These are phyloP conservation scores for Boechera retrofracta DNA, from an alignment of 345 rosid genomes.

Conservation along the genomic window DNA sequence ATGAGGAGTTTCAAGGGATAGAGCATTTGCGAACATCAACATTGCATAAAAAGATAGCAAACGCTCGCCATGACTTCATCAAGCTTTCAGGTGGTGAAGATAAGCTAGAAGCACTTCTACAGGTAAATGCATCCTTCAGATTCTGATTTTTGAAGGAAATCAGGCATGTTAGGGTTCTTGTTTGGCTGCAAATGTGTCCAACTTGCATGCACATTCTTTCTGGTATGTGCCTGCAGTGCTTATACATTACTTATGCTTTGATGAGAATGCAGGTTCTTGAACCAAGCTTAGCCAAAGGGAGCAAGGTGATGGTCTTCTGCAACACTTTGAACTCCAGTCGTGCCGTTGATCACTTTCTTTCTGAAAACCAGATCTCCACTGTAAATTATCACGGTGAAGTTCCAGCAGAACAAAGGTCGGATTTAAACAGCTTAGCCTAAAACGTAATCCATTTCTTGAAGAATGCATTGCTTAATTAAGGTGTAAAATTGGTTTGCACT, in stretches of 20 bases:
- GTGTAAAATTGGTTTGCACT: slow-evolving; percentile 1
- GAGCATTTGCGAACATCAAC: slow-evolving; percentile 88
- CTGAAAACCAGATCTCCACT: slow-evolving; percentile 76
- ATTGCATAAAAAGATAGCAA: slow-evolving; percentile 86
- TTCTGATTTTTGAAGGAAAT: slow-evolving; percentile 8
- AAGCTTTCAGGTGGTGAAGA: slow-evolving; percentile 89
- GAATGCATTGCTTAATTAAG: neutral
- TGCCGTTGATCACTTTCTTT: slow-evolving; percentile 89
- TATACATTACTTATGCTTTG: slow-evolving; percentile 28
- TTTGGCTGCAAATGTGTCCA: slow-evolving; percentile 2
- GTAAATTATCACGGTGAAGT: slow-evolving; percentile 97
- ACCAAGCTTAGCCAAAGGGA: slow-evolving; percentile 93
- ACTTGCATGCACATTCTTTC: slow-evolving; percentile 7
- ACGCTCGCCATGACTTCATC: slow-evolving; percentile 91
- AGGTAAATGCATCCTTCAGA: slow-evolving; percentile 54
- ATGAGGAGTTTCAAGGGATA: slow-evolving; percentile 94
- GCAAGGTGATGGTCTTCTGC: slow-evolving; percentile 93
- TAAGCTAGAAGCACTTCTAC: slow-evolving; percentile 88
- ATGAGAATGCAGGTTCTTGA: slow-evolving; percentile 80
- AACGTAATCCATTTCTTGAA: slow-evolving; percentile 5
- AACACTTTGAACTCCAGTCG: slow-evolving; percentile 92
- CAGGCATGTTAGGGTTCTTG: slow-evolving; percentile 2
- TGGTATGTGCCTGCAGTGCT: neutral
- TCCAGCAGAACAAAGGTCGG: slow-evolving; percentile 92
- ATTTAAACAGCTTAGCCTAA: slow-evolving; percentile 21